Evolutionary conservation across 176 grass and related monocot genomes (phyloP), one percentile per base, ranked within the genome.

Genomic region (Bromus sterilis): DNA sequence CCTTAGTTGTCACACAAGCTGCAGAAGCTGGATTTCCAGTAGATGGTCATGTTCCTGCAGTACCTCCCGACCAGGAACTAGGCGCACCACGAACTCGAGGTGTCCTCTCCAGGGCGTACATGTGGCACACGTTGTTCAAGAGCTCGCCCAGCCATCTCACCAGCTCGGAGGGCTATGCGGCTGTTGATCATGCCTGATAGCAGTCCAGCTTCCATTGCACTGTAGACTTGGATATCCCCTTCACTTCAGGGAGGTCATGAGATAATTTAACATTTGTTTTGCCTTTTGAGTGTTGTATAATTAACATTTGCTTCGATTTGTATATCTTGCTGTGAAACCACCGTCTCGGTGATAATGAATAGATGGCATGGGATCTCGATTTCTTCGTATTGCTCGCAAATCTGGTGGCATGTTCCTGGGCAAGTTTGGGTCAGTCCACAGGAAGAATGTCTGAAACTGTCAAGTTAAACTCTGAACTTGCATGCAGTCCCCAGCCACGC

Each of bases 91-190:
- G 89, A 95, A 77, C 91, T 99, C 18, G 93, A 95, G 87, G 93
- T 90, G 89, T 96, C 34, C 91, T 99, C 40, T 99, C 93, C 21
- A 76, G 91, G 57, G 91, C 96, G 11, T 99, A 91, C 87, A 99
- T 99, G 96, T 99, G 96, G 96, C 89, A 95, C 74, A 78, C 89
- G 1, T 90, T 95, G 89, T 99, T 95, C 87, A 95, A 95, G 74
- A 95, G 89, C 83, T 99, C 87, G 8, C 93, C 93, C 2, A 88
- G 89, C 75, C 85, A 99, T 74, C 91, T 99, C 15, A 87, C 85
- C 12, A 64, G 91, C 83, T 99, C 88, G 88, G 59, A 61, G 2
- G 30, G 18, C 31, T 20, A 2, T 2, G 26, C 18, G 32, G 6
- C 35, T 1, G 1, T 46, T 6, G 12, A 16, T 78, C 24, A 28